Evolutionary conservation across 129 eudicot genomes (phyloP).

Genomic region (Saussurea involucrata): DNA sequence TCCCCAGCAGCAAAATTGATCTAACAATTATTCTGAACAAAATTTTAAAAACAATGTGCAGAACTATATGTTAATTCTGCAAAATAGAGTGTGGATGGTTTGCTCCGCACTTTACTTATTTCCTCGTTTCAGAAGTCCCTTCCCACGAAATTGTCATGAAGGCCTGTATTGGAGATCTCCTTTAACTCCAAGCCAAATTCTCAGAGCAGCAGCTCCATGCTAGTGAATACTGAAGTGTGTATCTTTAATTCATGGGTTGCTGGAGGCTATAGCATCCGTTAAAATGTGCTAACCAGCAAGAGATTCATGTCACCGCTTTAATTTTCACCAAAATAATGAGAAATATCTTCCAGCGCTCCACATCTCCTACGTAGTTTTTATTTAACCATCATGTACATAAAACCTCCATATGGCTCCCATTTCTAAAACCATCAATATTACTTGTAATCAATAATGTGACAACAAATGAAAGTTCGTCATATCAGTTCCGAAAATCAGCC

Average conservation of each 20-base stretch:
- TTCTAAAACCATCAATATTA: too few relatives aligned
- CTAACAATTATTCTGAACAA: not conserved
- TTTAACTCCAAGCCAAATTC: not conserved
- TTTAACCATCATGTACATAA: not conserved
- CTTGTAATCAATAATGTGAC: not conserved
- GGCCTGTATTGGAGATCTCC: not conserved
- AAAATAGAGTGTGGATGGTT: too few relatives aligned
- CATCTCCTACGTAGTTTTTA: too few relatives aligned
- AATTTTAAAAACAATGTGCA: not conserved
- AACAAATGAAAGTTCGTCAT: not conserved
- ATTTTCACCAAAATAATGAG: not conserved
- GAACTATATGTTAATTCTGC: not conserved
- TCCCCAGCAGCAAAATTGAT: not conserved
- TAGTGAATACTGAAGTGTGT: not conserved
- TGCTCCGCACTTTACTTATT: too few relatives aligned
- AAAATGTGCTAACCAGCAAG: not conserved
- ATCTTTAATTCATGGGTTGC: not conserved
- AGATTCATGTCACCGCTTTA: not conserved
- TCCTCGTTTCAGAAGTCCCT: not conserved
- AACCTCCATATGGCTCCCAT: too few relatives aligned
- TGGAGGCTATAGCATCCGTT: not conserved
- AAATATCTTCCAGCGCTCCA: too few relatives aligned
- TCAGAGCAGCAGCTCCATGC: not conserved
- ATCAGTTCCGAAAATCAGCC: not conserved
- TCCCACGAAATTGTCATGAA: not conserved